These are phyloP conservation scores for Boechera stricta DNA, from an alignment of 345 rosid genomes.

Conservation along the genomic window DNA sequence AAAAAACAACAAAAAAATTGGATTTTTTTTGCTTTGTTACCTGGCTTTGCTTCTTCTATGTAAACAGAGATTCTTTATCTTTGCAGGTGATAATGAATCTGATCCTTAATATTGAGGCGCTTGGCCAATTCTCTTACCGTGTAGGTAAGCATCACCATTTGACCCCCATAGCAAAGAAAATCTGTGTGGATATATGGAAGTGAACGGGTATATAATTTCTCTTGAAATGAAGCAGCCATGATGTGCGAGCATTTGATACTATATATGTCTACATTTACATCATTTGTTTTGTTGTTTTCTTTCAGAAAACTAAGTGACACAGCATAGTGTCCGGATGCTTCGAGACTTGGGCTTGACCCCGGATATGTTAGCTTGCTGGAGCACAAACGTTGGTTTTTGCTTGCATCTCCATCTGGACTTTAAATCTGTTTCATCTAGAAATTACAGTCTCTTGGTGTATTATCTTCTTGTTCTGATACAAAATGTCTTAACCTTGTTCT, in stretches of 20 bases:
- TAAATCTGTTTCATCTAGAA: background rate
- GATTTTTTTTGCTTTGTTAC: background rate
- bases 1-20: background rate
- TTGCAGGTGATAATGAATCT: conserved; percentile 93
- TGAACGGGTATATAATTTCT: conserved; percentile 66
- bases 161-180: too few relatives aligned
- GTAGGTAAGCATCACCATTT: conserved; percentile 56
- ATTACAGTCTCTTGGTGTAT: conserved; percentile 5
- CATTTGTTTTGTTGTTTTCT: too few relatives aligned
- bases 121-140: conserved; percentile 88
- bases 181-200: conserved; percentile 39
- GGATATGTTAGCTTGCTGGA: conserved; percentile 88
- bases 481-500: background rate
- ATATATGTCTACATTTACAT: background rate
- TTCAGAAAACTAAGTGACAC: conserved; percentile 47
- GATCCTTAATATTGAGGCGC: conserved; percentile 90
- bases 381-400: conserved; percentile 47
- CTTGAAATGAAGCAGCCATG: conserved; percentile 36
- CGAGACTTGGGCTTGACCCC: conserved; percentile 91
- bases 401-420: conserved; percentile 18
- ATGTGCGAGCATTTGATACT: conserved; percentile 22
- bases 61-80: conserved; percentile 20
- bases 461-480: conserved; percentile 24
- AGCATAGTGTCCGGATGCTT: conserved; percentile 89
- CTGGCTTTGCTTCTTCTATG: conserved; percentile 26